A percentile compares a stretch with the other conserved stretches of the same genome.
These are phyloP conservation scores for Bassia scoparia DNA, from an alignment of 148 eudicot genomes.

Conservation along the genomic window DNA sequence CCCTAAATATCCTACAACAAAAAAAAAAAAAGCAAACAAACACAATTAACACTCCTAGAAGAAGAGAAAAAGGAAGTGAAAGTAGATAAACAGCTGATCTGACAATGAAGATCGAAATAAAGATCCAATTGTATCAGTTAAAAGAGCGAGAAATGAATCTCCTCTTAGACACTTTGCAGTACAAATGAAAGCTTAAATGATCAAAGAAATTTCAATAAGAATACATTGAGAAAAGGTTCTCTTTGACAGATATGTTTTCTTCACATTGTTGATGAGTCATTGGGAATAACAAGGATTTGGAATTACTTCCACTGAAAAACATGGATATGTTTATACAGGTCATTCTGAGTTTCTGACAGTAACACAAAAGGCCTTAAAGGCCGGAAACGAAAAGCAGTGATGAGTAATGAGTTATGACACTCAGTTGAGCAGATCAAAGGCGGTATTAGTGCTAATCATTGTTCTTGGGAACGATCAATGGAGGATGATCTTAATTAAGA, in stretches of 20 bases:
- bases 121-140: not conserved
- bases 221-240: too few relatives aligned
- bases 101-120: not conserved
- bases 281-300: too few relatives aligned
- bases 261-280: too few relatives aligned
- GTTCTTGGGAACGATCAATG: not conserved
- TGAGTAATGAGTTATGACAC: not conserved
- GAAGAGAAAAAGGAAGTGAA: not conserved
- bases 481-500: not conserved
- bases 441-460: not conserved
- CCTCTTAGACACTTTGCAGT: too few relatives aligned
- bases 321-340: too few relatives aligned
- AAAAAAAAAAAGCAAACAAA: slow-evolving; percentile 24
- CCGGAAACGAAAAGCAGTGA: not conserved
- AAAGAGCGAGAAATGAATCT: not conserved
- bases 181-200: too few relatives aligned
- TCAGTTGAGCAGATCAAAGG: not conserved
- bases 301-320: too few relatives aligned
- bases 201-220: too few relatives aligned
- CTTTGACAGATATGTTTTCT: too few relatives aligned
- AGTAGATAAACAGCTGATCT: not conserved
- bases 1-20: slow-evolving; percentile 73
- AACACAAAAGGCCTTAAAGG: too few relatives aligned
- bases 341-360: too few relatives aligned
- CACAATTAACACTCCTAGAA: not conserved